Evolutionary conservation across 345 rosid species (phyloP).

Genomic region (Reutealis trisperma): DNA sequence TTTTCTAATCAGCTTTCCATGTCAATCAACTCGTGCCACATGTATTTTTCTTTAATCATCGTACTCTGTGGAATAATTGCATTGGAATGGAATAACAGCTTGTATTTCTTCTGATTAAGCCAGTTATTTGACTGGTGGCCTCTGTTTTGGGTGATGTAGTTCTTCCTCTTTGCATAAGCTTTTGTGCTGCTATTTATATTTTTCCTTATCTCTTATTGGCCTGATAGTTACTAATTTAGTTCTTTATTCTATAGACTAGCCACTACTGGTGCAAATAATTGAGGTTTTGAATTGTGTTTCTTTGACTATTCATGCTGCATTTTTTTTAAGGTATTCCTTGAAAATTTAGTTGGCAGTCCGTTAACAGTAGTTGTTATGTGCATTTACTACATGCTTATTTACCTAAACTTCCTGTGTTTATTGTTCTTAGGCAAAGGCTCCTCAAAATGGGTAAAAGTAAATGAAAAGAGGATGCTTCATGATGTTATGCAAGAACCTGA

Average conservation of each 20-base stretch:
- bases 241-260: background rate
- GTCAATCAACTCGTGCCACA: background rate
- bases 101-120: background rate
- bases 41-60: background rate
- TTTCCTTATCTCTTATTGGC: background rate
- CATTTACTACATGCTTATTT: background rate
- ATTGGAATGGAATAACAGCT: background rate
- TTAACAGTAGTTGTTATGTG: background rate
- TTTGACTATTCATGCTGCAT: no score
- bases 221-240: background rate
- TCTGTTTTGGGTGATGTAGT: background rate
- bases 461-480: slow-evolving; percentile 61
- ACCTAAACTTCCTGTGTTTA: background rate
- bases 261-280: background rate
- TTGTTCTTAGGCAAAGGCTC: slow-evolving; percentile 39
- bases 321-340: background rate
- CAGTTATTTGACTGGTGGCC: background rate
- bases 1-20: slow-evolving; percentile 2
- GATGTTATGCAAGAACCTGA: slow-evolving; percentile 67
- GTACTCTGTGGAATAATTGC: background rate
- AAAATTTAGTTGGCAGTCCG: background rate
- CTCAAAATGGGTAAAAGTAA: slow-evolving; percentile 66
- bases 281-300: background rate
- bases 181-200: background rate
- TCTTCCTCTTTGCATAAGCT: background rate